phyloP scores from a whole-genome alignment of 768 basidiomycete genomes.

The Leucosporidium yakuticum region DNA sequence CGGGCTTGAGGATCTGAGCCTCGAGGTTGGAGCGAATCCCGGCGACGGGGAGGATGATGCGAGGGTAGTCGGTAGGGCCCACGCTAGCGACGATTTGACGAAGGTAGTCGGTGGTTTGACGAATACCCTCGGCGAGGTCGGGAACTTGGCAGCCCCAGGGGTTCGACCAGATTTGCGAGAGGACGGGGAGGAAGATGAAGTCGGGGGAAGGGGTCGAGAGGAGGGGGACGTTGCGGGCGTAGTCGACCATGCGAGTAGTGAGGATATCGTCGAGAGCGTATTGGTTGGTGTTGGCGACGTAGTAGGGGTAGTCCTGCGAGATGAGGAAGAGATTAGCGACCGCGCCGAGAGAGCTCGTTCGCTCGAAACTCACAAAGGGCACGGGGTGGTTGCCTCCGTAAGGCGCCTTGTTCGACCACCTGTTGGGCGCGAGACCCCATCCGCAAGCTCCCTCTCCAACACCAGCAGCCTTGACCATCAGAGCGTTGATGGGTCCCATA shows the following conservation, averaged over 20 bases:
- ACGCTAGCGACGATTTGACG: constrained; percentile 21
- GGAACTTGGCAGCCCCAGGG: constrained; percentile 25
- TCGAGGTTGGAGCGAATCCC: constrained; percentile 24
- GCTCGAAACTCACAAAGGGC: not conserved
- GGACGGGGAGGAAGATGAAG: constrained; percentile 34
- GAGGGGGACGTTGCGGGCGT: constrained; percentile 18
- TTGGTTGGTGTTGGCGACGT: constrained; percentile 25
- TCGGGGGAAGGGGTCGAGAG: constrained; percentile 26
- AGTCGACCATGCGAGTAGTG: constrained; percentile 24
- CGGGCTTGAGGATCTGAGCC: constrained; percentile 12
- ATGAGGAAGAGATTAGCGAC: not conserved
- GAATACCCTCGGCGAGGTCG: constrained; percentile 17
- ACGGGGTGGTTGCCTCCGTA: constrained; percentile 9
- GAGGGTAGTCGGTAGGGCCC: constrained; percentile 26
- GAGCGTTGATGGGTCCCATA: constrained; percentile 18
- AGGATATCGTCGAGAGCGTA: constrained; percentile 35
- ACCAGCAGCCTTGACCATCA: constrained; percentile 6
- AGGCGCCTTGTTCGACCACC: constrained; percentile 16
- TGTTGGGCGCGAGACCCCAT: constrained; percentile 7
- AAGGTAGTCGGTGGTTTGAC: constrained; percentile 24
- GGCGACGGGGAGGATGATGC: constrained; percentile 25
- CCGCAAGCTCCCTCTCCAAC: constrained; percentile 9
- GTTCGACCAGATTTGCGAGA: constrained; percentile 31
- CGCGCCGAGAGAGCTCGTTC: too few relatives aligned
- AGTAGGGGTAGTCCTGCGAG: constrained; percentile 29